phyloP scores from a whole-genome alignment of 148 eudicot genomes.

The Euryodendron excelsum region DNA sequence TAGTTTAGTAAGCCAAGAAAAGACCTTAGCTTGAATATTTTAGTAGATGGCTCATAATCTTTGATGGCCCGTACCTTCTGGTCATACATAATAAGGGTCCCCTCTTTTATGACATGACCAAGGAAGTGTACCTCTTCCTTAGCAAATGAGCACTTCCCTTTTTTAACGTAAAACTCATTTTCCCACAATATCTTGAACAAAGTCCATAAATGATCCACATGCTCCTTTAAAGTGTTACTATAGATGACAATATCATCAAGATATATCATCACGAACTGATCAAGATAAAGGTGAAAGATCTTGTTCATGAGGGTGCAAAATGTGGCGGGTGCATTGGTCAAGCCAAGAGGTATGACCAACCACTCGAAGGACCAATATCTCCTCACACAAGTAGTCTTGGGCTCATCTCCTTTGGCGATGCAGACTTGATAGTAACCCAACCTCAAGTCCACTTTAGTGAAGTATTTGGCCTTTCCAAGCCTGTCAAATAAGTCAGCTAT shows the following conservation, averaged over 20 bases:
- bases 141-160: not conserved
- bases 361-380: too few relatives aligned
- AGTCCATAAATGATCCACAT: not conserved
- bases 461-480: too few relatives aligned
- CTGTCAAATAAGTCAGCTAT: too few relatives aligned
- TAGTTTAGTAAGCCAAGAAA: constrained; percentile 6
- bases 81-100: not conserved
- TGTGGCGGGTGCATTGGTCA: too few relatives aligned
- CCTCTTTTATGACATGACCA: not conserved
- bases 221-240: not conserved
- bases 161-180: not conserved
- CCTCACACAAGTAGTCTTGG: too few relatives aligned
- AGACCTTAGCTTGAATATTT: constrained; percentile 1
- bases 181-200: not conserved
- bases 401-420: too few relatives aligned
- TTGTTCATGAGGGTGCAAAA: too few relatives aligned
- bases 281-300: not conserved
- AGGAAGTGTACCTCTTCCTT: not conserved
- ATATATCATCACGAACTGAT: not conserved
- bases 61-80: not conserved
- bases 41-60: constrained; percentile 10
- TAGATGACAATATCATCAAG: not conserved
- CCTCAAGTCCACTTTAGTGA: too few relatives aligned
- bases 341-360: too few relatives aligned
- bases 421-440: too few relatives aligned